Conservation (phyloP, 352 stramenopile genomes). For the Pilasporangium apinafurcum region DNA sequence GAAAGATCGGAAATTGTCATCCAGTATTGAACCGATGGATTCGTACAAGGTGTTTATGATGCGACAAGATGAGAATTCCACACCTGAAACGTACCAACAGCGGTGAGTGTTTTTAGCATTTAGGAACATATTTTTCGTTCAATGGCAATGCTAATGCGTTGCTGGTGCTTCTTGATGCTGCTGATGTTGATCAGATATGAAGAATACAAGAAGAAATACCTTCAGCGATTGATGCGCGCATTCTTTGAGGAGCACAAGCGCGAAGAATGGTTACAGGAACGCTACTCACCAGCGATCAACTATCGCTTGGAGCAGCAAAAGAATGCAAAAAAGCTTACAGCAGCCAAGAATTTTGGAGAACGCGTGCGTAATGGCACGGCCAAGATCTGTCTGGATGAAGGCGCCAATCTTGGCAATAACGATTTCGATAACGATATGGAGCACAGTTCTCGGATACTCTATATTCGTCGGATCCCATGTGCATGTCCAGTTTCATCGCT, state of each 20-base stretch:
- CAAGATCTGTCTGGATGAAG: constrained; percentile 65
- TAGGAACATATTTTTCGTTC: not conserved
- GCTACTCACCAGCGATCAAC: constrained; percentile 74
- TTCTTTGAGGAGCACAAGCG: constrained; percentile 84
- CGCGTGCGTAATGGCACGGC: constrained; percentile 41
- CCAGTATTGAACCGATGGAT: constrained; percentile 60
- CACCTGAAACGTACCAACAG: constrained; percentile 78
- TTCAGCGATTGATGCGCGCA: constrained; percentile 65
- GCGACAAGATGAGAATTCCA: constrained; percentile 74
- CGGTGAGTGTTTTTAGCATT: constrained; percentile 10
- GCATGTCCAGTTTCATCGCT: constrained; percentile 61
- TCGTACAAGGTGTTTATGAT: constrained; percentile 89
- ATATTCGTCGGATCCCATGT: constrained; percentile 76
- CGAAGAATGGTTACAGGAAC: constrained; percentile 84
- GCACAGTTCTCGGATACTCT: constrained; percentile 68
- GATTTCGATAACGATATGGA: constrained; percentile 79
- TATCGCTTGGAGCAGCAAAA: constrained; percentile 62
- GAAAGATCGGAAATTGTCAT: constrained; percentile 23
- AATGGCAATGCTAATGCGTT: not conserved
- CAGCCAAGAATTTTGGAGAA: constrained; percentile 72
- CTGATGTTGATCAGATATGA: constrained; percentile 34
- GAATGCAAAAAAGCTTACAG: constrained; percentile 53
- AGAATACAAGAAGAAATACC: constrained; percentile 87
- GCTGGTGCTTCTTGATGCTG: too few species aligned
- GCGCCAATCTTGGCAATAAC: constrained; percentile 23